Evolutionary conservation across 768 basidiomycete genomes (phyloP).

Genomic region (Lactifluus piperatus): DNA sequence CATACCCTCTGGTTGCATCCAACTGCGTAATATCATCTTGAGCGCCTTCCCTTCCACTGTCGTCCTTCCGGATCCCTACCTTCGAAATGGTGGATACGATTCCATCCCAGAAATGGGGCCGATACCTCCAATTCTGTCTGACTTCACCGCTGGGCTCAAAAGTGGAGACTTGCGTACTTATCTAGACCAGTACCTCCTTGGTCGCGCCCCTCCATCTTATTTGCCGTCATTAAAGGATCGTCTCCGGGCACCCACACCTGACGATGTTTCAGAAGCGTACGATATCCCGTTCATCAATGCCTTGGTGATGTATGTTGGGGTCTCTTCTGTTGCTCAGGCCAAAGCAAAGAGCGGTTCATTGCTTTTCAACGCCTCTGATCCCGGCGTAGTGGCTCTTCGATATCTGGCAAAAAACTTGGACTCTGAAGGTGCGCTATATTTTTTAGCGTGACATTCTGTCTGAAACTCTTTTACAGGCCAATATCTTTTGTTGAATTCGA

Average conservation of each 20-base stretch:
- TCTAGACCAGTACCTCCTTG: conserved; percentile 81
- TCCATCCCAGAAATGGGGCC: conserved; percentile 83
- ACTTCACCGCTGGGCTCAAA: conserved; percentile 80
- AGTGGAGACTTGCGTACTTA: conserved; percentile 67
- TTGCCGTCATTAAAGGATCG: conserved; percentile 73
- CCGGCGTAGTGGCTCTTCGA: conserved; percentile 77
- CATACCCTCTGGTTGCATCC: conserved; percentile 88
- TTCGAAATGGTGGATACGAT: conserved; percentile 66
- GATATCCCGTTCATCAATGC: conserved; percentile 89
- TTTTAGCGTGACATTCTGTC: neutral
- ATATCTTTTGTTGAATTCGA: conserved; percentile 89
- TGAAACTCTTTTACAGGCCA: conserved; percentile 50
- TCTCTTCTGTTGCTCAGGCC: conserved; percentile 82
- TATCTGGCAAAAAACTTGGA: conserved; percentile 80
- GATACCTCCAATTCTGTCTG: conserved; percentile 85
- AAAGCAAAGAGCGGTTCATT: conserved; percentile 78
- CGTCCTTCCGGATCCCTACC: conserved; percentile 78
- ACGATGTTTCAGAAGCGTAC: conserved; percentile 55
- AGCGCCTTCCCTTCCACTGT: conserved; percentile 85
- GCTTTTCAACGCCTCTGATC: conserved; percentile 72
- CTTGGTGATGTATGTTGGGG: conserved; percentile 93
- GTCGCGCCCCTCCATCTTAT: conserved; percentile 63
- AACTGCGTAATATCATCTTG: conserved; percentile 93
- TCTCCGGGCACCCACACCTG: conserved; percentile 42
- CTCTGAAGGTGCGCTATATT: conserved; percentile 63